phyloP scores from a whole-genome alignment of 2,329 filamentous ascomycete genomes.

The Cercospora sp. region DNA sequence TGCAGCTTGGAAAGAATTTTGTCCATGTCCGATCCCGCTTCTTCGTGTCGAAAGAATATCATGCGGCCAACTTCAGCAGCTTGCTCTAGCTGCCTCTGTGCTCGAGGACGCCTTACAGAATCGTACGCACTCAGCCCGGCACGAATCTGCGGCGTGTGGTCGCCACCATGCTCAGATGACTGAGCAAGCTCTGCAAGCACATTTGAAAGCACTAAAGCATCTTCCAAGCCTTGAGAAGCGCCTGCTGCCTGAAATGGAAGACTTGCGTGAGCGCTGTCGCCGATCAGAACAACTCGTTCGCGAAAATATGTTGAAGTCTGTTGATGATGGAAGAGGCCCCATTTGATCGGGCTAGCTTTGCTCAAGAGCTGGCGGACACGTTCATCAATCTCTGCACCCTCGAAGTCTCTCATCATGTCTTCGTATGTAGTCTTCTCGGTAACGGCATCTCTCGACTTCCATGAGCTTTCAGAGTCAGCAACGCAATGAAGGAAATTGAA shows the following conservation, averaged over 20 bases:
- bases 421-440: conserved; percentile 8
- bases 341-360: conserved; percentile 45
- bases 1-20: conserved; percentile 18
- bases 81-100: conserved; percentile 18
- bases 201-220: conserved; percentile 48
- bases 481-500: conserved; percentile 11
- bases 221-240: conserved; percentile 59
- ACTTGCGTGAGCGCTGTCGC: conserved; percentile 59
- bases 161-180: neutral
- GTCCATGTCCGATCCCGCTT: conserved; percentile 15
- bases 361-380: conserved; percentile 14
- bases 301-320: conserved; percentile 43
- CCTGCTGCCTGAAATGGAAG: conserved; percentile 59
- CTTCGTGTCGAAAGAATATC: conserved; percentile 13
- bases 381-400: conserved; percentile 4
- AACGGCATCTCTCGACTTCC: neutral
- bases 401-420: conserved; percentile 17
- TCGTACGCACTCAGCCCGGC: conserved; percentile 16
- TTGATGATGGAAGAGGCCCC: conserved; percentile 52
- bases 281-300: conserved; percentile 48
- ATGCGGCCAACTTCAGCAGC: conserved; percentile 20
- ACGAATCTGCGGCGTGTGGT: neutral
- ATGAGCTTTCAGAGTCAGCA: neutral
- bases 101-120: conserved; percentile 15
- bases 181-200: conserved; percentile 2